Evolutionary conservation across 2,329 filamentous ascomycete genomes (phyloP).

Genomic region (Phyllosticta capitalensis): DNA sequence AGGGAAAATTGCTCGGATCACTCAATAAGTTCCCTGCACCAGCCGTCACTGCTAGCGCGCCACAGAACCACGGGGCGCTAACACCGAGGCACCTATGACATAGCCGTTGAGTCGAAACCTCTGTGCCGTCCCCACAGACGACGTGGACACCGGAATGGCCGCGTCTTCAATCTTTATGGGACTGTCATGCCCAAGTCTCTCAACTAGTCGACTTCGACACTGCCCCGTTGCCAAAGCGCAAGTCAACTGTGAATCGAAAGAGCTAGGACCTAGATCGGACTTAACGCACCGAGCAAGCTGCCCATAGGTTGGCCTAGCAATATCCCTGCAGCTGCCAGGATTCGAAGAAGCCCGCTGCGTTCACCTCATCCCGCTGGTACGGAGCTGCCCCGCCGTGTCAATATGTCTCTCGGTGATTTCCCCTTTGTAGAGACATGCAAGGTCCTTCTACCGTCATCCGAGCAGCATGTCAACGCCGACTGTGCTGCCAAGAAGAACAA

Average conservation of each 20-base stretch:
- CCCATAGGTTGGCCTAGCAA: neutral
- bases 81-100: neutral
- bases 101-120: neutral
- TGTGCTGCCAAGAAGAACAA: neutral
- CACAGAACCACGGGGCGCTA: neutral
- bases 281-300: neutral
- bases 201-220: neutral
- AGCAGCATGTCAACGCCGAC: neutral
- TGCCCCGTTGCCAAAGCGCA: neutral
- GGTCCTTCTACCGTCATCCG: neutral
- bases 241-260: neutral
- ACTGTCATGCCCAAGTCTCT: neutral
- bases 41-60: neutral
- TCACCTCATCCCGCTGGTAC: neutral
- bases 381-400: neutral
- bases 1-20: neutral
- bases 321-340: neutral
- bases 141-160: neutral
- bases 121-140: neutral
- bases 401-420: neutral
- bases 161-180: neutral
- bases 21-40: neutral
- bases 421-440: neutral
- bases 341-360: neutral
- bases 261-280: neutral